Conservation (phyloP, 2,329 filamentous ascomycete genomes). For the Penicillium sumatraense region DNA sequence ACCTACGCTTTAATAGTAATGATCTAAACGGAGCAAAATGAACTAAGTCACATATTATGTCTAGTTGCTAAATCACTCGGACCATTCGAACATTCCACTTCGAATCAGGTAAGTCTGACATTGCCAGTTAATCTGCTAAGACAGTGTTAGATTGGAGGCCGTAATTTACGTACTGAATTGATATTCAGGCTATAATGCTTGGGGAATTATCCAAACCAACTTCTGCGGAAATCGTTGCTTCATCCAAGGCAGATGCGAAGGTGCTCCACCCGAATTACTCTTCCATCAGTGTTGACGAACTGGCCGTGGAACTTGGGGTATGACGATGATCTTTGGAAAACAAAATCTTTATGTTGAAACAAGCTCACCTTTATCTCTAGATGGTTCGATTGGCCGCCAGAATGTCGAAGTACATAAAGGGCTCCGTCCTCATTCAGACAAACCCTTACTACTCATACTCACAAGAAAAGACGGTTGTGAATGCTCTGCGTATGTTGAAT, state of each 20-base stretch:
- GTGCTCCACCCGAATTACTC: constrained; percentile 45
- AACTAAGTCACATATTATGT: neutral
- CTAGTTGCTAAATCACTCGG: constrained; percentile 52
- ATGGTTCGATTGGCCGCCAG: constrained; percentile 60
- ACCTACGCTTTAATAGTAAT: too few species aligned
- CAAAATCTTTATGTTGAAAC: neutral
- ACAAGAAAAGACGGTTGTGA: constrained; percentile 53
- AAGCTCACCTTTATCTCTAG: constrained; percentile 33
- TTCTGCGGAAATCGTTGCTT: constrained; percentile 33
- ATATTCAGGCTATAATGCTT: constrained; percentile 53
- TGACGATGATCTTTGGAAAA: constrained; percentile 18
- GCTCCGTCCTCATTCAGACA: constrained; percentile 63
- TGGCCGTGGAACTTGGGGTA: constrained; percentile 63
- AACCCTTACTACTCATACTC: constrained; percentile 62
- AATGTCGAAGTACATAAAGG: constrained; percentile 56
- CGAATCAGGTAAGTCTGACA: constrained; percentile 52
- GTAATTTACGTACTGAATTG: neutral
- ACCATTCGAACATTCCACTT: constrained; percentile 59
- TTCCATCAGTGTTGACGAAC: constrained; percentile 47
- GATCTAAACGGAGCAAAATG: neutral
- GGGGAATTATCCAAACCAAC: constrained; percentile 51
- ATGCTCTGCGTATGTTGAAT: constrained; percentile 54
- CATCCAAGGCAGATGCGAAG: constrained; percentile 29
- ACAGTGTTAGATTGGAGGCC: neutral
- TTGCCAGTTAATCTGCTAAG: neutral